These are phyloP conservation scores for Ceratocystis cubensis DNA, from an alignment of 2,329 filamentous ascomycete genomes.

Conservation along the genomic window DNA sequence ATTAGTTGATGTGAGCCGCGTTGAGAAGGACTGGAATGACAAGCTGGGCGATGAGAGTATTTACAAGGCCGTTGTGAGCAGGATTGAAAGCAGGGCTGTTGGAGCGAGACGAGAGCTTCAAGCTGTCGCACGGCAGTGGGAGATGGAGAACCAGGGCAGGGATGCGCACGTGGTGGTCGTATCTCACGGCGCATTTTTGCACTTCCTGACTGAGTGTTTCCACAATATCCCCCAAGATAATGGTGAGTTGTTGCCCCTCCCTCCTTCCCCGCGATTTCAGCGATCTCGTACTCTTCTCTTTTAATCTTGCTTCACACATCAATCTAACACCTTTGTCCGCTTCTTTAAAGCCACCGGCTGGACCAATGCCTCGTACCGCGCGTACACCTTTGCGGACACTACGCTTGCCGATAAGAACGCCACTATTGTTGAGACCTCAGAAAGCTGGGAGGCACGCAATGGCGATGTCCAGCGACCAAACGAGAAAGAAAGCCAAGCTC, in stretches of 20 bases:
- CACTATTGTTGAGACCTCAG: slow-evolving; percentile 36
- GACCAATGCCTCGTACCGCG: slow-evolving; percentile 60
- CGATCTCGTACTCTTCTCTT: neutral
- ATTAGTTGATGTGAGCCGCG: slow-evolving; percentile 49
- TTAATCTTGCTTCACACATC: neutral
- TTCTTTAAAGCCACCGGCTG: slow-evolving; percentile 51
- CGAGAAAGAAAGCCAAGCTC: slow-evolving; percentile 35
- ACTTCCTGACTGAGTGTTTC: slow-evolving; percentile 78
- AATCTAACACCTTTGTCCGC: neutral
- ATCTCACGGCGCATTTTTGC: slow-evolving; percentile 71
- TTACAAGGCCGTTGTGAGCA: slow-evolving; percentile 32
- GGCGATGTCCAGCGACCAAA: slow-evolving; percentile 33
- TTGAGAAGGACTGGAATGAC: slow-evolving; percentile 57
- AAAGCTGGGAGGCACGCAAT: slow-evolving; percentile 36
- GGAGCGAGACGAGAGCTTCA: slow-evolving; percentile 48
- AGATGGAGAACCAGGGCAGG: slow-evolving; percentile 30
- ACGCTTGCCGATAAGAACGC: slow-evolving; percentile 38
- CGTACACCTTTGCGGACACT: slow-evolving; percentile 49
- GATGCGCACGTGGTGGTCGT: slow-evolving; percentile 62
- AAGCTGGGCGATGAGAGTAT: slow-evolving; percentile 41
- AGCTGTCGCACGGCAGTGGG: slow-evolving; percentile 35
- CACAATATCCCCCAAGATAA: slow-evolving; percentile 39
- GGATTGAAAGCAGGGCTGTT: slow-evolving; percentile 49
- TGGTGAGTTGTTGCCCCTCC: slow-evolving; percentile 28
- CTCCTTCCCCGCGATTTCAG: neutral